Evolutionary conservation across 2,329 filamentous ascomycete species (phyloP), one percentile per base, ranked within the genome.

Genomic region (Colletotrichum sp.): DNA sequence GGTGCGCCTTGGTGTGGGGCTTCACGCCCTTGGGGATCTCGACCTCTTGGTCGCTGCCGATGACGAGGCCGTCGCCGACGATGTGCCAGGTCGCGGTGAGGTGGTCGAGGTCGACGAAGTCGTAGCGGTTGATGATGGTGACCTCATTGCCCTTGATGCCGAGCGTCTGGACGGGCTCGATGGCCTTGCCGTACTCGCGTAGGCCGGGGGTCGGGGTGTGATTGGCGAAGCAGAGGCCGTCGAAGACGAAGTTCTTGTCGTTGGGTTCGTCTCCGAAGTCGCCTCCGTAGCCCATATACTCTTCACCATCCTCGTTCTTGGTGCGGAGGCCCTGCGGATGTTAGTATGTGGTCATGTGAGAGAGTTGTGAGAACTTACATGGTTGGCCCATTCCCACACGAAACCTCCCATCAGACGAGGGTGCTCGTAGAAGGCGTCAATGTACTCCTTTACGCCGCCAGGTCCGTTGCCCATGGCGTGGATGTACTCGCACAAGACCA

Each of bases 381-480:
- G 91, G 74, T 92, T 93, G 0, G 87, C 88, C 91, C 91, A 93
- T 79, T 93, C 91, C 91, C 91, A 93, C 4, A 93, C 88, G 44
- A 90, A 91, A 0, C 93, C 93, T 7, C 93, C 93, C 83, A 94
- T 93, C 0, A 86, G 79, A 0, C 82, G 77, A 0, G 82, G 81
- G 34, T 86, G 87, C 59, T 88, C 87, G 79, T 92, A 90, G 81
- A 94, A 95, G 0, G 89, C 87, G 8, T 93, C 89, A 15, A 93
- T 85, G 76, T 95, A 95, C 75, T 94, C 93, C 76, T 91, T 88
- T 65, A 94, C 85, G 1, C 89, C 90, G 2, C 93, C 93, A 0
- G 92, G 93, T 0, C 93, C 93, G 74, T 94, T 95, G 0, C 93
- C 94, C 93, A 95, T 95, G 0, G 93, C 93, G 77, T 91, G 89